Base-by-base conservation (phyloP, 1,284 basidiomycete genomes). In the Fomitopsis schrenkii region DNA sequence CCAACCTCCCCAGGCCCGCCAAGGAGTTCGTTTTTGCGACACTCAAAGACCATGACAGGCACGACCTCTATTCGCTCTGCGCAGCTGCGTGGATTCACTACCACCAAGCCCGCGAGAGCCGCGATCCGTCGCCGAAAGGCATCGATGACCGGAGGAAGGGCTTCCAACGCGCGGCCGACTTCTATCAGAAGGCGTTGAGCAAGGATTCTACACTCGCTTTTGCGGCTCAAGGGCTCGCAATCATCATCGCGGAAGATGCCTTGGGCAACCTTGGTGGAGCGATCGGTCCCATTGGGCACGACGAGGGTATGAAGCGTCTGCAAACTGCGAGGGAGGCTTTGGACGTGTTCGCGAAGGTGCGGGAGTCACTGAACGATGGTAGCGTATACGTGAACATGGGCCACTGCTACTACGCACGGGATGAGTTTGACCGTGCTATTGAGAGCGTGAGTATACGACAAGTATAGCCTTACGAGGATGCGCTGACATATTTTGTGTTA, bases 371-470 rank as follows among this genome's bases (percentile, higher is more conserved):
- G 57, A 84, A 86, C 61, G 91, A 95, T 63, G 92, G 92, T 1
- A 91, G 91, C 65, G 94, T 97, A 8, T 95, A 95, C 70, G 81
- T 94, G 69, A 98, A 98, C 72, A 95, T 97, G 80, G 96, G 95
- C 0, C 96, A 97, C 71, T 97, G 94, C 68, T 91, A 95, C 73
- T 96, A 93, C 71, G 82, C 86, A 33, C 82, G 93, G 57, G 95
- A 97, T 61, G 95, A 98, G 72, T 96, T 90, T 72, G 95, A 98
- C 67, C 83, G 92, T 59, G 95, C 96, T 0, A 95, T 97, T 64
- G 95, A 98, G 74, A 91, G 91, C 70, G 95, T 96, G 71, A 79
- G 94, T 85, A n/a, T 22, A 57, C 50, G 30, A 33, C 48, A 58
- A 36, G 57, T 54, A 42, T 42, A 15, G 56, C 57, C 59, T 30